A percentile compares a stretch with the other conserved stretches of the same genome.
These are phyloP conservation scores for Metarhizium guizhouense DNA, from an alignment of 2,329 filamentous ascomycete genomes.

Conservation along the genomic window DNA sequence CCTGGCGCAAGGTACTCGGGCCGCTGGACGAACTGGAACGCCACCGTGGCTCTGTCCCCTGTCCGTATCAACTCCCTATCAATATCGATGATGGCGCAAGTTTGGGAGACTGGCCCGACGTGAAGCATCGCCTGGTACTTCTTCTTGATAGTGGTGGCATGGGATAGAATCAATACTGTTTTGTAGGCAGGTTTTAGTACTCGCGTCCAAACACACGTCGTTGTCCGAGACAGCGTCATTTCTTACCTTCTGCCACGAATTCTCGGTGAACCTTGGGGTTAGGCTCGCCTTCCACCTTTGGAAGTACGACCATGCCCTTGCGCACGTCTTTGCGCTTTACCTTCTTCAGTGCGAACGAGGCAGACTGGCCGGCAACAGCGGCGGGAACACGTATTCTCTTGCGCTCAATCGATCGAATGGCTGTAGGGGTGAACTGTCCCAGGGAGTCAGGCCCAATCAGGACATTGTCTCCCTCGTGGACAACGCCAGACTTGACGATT, in stretches of 20 bases:
- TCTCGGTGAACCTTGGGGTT: constrained; percentile 63
- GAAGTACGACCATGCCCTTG: constrained; percentile 95
- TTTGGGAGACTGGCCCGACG: constrained; percentile 89
- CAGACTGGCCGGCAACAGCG: constrained; percentile 85
- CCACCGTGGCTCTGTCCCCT: constrained; percentile 86
- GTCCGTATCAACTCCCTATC: constrained; percentile 93
- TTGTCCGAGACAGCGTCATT: neutral
- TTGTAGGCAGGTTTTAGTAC: neutral
- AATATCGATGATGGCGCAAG: constrained; percentile 94
- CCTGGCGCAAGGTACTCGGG: constrained; percentile 88
- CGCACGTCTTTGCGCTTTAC: constrained; percentile 85
- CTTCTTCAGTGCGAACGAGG: constrained; percentile 82
- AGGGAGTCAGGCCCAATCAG: constrained; percentile 84
- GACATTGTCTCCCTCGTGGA: constrained; percentile 84
- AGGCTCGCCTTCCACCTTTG: constrained; percentile 66
- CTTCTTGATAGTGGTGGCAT: constrained; percentile 93
- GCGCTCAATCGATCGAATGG: constrained; percentile 84
- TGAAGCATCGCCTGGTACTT: constrained; percentile 98
- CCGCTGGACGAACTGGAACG: constrained; percentile 88
- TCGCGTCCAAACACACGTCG: neutral
- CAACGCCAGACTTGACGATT: constrained; percentile 78
- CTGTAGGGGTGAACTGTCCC: constrained; percentile 80
- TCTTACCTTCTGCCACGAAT: constrained; percentile 66
- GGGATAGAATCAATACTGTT: constrained; percentile 80
- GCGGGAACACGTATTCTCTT: constrained; percentile 85